These are phyloP conservation scores for Ballota nigra DNA, from an alignment of 257 asterid genomes.

Conservation along the genomic window DNA sequence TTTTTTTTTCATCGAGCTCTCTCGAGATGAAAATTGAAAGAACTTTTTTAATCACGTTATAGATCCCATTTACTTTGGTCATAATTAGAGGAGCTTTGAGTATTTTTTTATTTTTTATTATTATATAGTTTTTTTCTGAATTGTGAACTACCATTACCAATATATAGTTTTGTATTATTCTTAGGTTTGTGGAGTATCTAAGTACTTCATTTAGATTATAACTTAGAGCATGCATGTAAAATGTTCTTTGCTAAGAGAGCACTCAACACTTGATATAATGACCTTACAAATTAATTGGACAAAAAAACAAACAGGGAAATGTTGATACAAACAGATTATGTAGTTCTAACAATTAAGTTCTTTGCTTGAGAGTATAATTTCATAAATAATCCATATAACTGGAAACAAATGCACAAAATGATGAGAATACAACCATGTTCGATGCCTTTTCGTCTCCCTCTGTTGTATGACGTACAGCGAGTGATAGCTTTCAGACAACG, in stretches of 20 bases:
- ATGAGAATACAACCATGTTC: not conserved
- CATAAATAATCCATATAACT: not conserved
- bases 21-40: too few species aligned
- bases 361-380: not conserved
- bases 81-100: too few species aligned
- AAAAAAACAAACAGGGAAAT: not conserved
- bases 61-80: too few species aligned
- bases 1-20: too few species aligned
- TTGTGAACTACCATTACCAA: too few species aligned
- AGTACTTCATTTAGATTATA: too few species aligned
- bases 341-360: not conserved
- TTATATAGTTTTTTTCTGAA: too few species aligned
- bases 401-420: not conserved
- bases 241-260: not conserved
- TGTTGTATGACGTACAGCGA: not conserved
- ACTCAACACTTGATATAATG: not conserved
- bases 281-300: not conserved
- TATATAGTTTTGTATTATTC: too few species aligned
- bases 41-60: too few species aligned
- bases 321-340: not conserved
- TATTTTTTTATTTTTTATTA: too few species aligned
- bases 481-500: conserved; percentile 51
- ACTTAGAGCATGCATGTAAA: not conserved
- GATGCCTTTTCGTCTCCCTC: conserved; percentile 6
- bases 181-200: too few species aligned